Base-by-base conservation (phyloP, 805 yeast species). In the Millerago galiae region DNA sequence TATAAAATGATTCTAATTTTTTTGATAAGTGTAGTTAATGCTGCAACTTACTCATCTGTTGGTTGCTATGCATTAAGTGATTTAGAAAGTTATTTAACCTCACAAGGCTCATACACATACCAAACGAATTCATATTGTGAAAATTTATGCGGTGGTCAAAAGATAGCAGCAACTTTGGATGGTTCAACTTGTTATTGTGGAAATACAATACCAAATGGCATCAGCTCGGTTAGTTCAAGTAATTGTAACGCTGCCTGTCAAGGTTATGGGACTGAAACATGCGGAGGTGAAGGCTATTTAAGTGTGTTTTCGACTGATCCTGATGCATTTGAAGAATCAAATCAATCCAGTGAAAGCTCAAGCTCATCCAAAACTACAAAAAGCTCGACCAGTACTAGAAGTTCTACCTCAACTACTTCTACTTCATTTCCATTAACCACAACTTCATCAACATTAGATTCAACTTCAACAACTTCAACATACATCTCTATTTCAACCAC, bases 101-200 rank as follows among this genome's bases (percentile, higher is more conserved):
- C 63, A 2, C 58, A 66, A 47, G 84, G 83, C 27, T 53, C 68
- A 3, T 74, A 74, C 57, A 62, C 60, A 2, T 82, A 64, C 56
- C 89, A 84, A 61, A 71, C 87, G 8, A 71, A 78, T 14, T 66
- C 72, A 7, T 65, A 74, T 54, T 83, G 93, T 60, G 64, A 68
- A 43, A 47, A 53, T 9, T 65, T 68, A 48, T 82, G 95, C 60
- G 81, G 95, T 61, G 40, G 72, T 8, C 65, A 61, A 53, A 61
- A 67, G 17, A 67, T 70, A n/a, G 73, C 72, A 37, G 89, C 83
- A 3, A 56, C 76, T 30, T 57, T 70, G 10, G 60, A 67, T 40
- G 85, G 88, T 5, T 54, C 67, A 24, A 59, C 61, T 16, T 85
- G 95, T 60, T 82, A 73, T 55, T 85, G 95, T 60, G 91, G 90